Base-by-base conservation (phyloP, 2,329 filamentous ascomycete genomes). In the Albifimbria verrucaria region DNA sequence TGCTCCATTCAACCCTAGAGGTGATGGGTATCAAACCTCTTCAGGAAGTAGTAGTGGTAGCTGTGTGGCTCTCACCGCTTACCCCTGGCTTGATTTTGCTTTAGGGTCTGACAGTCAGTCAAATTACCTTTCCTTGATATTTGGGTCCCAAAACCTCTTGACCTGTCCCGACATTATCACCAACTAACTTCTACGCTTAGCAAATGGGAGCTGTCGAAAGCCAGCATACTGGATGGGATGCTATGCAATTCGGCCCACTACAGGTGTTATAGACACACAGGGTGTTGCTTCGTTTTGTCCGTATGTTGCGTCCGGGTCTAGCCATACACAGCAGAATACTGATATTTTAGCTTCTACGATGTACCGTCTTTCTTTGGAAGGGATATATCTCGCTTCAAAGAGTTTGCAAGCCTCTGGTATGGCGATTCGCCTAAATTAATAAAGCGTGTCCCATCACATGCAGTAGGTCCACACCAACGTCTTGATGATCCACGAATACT, bases 21-120 rank as follows among this genome's bases (percentile, higher is more conserved):
- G 39, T 21, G 54, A 55, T 43, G 48, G 53, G 2, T 56, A 59
- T 41, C 55, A 57, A 26, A 18, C 24, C 10, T 50, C 53, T 2
- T 51, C 50, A 43, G 56, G 54, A 17, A 56, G 55, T 41, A 58
- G 54, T 11, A 51, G 36, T 26, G 54, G 58, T 12, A 54, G 51
- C 26, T 15, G n/a, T 18, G 43, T 28, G 12, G 50, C 41, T 10
- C 18, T 47, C 10, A 43, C 7, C n/a, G 23, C 50, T 18, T 49
- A 49, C 21, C 20, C 20, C 32, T 49, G 48, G 28, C 6, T 49
- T 18, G 48, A 49, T 23, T 42, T 49, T 49, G 28, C 48, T 21
- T n/a, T 49, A 17, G 48, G 48, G 4, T 42, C 48, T 22, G 48
- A 49, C 48, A 39, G 32, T 39, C 4, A 39, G 32, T 39, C 11